These are phyloP conservation scores for Mortierella sp. DNA, from an alignment of 371 early-diverging fungal species.

Conservation along the genomic window DNA sequence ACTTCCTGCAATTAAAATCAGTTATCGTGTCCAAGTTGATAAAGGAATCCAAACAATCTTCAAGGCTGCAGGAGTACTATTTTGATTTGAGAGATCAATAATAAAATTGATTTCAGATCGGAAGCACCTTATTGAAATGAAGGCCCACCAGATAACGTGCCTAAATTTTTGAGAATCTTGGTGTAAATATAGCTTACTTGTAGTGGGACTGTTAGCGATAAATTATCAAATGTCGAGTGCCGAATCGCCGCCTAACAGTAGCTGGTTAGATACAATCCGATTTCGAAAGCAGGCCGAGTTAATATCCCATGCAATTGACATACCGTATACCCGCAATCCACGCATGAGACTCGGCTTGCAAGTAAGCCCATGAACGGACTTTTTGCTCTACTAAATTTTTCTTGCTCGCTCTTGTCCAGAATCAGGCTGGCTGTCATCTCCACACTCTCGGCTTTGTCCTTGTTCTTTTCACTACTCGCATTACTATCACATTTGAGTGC, in stretches of 20 bases:
- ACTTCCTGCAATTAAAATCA: slow-evolving; percentile 65
- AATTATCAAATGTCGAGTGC: slow-evolving; percentile 79
- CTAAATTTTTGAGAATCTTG: not conserved
- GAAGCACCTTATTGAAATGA: not conserved
- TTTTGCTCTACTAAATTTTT: slow-evolving; percentile 35
- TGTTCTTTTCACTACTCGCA: not conserved
- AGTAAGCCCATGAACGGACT: slow-evolving; percentile 73
- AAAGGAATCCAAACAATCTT: slow-evolving; percentile 59
- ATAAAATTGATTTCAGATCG: not conserved
- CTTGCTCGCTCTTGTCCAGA: slow-evolving; percentile 34
- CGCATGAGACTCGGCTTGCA: slow-evolving; percentile 73
- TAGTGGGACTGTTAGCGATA: slow-evolving; percentile 74
- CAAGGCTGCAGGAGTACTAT: slow-evolving; percentile 54
- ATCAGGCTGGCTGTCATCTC: slow-evolving; percentile 27
- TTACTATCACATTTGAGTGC: not conserved
- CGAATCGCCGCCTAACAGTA: slow-evolving; percentile 62
- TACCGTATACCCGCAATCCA: slow-evolving; percentile 77
- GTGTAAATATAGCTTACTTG: slow-evolving; percentile 54
- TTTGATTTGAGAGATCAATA: not conserved
- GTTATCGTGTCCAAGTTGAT: slow-evolving; percentile 60
- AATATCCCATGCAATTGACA: not conserved
- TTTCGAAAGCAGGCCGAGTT: not conserved
- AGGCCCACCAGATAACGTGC: not conserved
- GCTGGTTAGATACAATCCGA: not conserved
- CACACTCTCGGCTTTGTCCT: not conserved